Percentiles rank a stretch among this genome's conserved stretches.
Evolutionary conservation across 2,329 filamentous ascomycete genomes (phyloP).

Genomic region (Exophiala mesophila): DNA sequence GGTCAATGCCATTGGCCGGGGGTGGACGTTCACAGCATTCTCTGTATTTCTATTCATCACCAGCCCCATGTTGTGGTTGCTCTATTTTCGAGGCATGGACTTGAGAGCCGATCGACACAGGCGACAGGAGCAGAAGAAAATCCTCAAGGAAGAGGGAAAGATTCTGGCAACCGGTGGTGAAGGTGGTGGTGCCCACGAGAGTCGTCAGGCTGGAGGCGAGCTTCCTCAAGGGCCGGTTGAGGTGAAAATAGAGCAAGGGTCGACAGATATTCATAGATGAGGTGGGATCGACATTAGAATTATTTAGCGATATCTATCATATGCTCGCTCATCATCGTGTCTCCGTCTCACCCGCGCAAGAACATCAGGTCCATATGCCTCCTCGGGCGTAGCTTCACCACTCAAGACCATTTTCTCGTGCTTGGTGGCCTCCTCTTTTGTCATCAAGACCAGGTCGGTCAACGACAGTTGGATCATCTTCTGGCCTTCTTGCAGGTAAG

Average conservation of each 20-base stretch:
- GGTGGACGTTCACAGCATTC: conserved; percentile 41
- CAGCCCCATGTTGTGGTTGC: conserved; percentile 31
- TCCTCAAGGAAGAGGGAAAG: conserved; percentile 20
- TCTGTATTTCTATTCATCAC: conserved; percentile 34
- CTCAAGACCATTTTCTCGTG: conserved; percentile 78
- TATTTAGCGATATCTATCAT: conserved; percentile 45
- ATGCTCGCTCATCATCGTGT: conserved; percentile 61
- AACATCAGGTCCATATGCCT: conserved; percentile 67
- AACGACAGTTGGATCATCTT: conserved; percentile 66
- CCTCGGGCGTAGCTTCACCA: conserved; percentile 60
- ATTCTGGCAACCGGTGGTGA: conserved; percentile 6
- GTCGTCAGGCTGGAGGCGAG: conserved; percentile 11
- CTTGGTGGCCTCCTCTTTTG: conserved; percentile 75
- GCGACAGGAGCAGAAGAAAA: conserved; percentile 11
- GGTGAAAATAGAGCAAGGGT: not conserved
- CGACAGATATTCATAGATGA: not conserved
- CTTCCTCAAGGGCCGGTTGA: too few relatives aligned
- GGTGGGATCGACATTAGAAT: not conserved
- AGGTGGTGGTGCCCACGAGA: conserved; percentile 4
- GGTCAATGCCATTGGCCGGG: conserved; percentile 44
- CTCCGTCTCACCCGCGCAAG: conserved; percentile 63
- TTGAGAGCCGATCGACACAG: conserved; percentile 28
- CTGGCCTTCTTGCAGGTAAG: conserved; percentile 60
- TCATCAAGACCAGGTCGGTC: conserved; percentile 76
- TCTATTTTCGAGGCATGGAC: conserved; percentile 28